Evolutionary conservation across 2,329 filamentous ascomycete genomes (phyloP).

Genomic region (Sporothrix curviconia): DNA sequence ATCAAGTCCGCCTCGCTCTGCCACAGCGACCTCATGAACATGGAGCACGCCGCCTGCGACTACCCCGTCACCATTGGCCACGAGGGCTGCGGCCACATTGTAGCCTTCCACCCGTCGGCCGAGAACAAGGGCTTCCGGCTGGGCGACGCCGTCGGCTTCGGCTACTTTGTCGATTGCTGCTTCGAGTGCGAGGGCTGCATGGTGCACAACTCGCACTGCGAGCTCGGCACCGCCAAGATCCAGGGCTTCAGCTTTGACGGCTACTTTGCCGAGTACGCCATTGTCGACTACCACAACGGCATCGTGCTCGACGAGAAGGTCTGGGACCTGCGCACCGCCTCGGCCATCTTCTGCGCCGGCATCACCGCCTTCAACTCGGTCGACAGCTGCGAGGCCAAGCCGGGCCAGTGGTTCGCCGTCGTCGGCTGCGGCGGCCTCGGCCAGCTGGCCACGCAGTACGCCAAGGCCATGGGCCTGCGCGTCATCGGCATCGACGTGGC

Average conservation of each 20-base stretch:
- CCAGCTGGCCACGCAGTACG: constrained; percentile 39
- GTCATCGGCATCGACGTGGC: constrained; percentile 39
- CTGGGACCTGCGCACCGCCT: constrained; percentile 28
- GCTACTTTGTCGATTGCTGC: constrained; percentile 39
- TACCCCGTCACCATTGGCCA: constrained; percentile 32
- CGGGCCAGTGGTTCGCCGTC: constrained; percentile 35
- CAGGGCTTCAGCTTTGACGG: constrained; percentile 39
- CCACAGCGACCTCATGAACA: constrained; percentile 26
- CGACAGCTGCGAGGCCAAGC: constrained; percentile 27
- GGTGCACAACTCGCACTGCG: constrained; percentile 36
- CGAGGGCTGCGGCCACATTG: constrained; percentile 40
- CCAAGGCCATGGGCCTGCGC: constrained; percentile 38
- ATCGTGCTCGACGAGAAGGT: constrained; percentile 32
- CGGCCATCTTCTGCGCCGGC: constrained; percentile 43
- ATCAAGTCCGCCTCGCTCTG: constrained; percentile 31
- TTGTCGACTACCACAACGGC: constrained; percentile 39
- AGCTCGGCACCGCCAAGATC: constrained; percentile 32
- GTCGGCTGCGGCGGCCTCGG: constrained; percentile 38
- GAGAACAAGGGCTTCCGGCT: constrained; percentile 34
- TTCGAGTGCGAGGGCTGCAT: constrained; percentile 41
- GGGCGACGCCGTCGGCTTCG: constrained; percentile 40
- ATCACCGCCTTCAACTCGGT: constrained; percentile 37
- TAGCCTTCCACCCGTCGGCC: constrained; percentile 30
- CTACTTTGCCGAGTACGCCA: constrained; percentile 41
- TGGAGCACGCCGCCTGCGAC: constrained; percentile 20